phyloP scores from a whole-genome alignment of 2,329 filamentous ascomycete species.

The Cladosporium sp. region DNA sequence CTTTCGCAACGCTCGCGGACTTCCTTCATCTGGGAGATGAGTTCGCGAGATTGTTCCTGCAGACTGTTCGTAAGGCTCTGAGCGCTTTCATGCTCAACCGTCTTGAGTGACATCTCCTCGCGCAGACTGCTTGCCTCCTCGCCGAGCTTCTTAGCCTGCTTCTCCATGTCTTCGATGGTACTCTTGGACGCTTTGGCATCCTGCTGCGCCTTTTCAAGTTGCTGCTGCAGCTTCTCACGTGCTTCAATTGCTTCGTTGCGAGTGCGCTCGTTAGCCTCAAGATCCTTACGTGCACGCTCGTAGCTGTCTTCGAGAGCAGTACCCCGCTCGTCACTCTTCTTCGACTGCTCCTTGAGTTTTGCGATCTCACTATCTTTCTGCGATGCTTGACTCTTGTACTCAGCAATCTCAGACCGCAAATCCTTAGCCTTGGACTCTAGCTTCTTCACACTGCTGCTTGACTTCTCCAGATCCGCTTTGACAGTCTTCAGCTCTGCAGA shows the following conservation, averaged over 20 bases:
- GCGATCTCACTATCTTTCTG: slow-evolving; percentile 78
- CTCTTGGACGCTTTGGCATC: slow-evolving; percentile 56
- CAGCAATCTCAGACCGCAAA: slow-evolving; percentile 67
- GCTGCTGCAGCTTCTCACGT: slow-evolving; percentile 65
- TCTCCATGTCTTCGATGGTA: slow-evolving; percentile 70
- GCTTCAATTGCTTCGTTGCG: slow-evolving; percentile 72
- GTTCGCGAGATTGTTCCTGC: slow-evolving; percentile 85
- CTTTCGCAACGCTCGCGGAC: slow-evolving; percentile 75
- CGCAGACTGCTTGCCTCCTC: slow-evolving; percentile 64
- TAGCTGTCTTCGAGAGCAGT: slow-evolving; percentile 75
- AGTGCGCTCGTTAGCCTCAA: slow-evolving; percentile 72
- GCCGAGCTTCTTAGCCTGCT: slow-evolving; percentile 63
- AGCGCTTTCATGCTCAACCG: slow-evolving; percentile 77
- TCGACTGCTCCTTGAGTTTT: slow-evolving; percentile 70
- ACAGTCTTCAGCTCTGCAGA: slow-evolving; percentile 67
- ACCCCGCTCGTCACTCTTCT: slow-evolving; percentile 67
- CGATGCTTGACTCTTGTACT: slow-evolving; percentile 63
- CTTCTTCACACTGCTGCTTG: slow-evolving; percentile 62
- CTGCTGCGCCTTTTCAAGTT: slow-evolving; percentile 67
- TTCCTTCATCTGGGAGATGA: slow-evolving; percentile 89
- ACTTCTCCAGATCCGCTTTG: slow-evolving; percentile 68
- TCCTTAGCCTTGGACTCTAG: slow-evolving; percentile 81
- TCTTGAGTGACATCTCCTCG: slow-evolving; percentile 80
- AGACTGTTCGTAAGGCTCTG: slow-evolving; percentile 85
- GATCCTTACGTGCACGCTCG: slow-evolving; percentile 67